These are phyloP conservation scores for Cytidiella melzeri DNA, from an alignment of 768 basidiomycete species.

Conservation along the genomic window DNA sequence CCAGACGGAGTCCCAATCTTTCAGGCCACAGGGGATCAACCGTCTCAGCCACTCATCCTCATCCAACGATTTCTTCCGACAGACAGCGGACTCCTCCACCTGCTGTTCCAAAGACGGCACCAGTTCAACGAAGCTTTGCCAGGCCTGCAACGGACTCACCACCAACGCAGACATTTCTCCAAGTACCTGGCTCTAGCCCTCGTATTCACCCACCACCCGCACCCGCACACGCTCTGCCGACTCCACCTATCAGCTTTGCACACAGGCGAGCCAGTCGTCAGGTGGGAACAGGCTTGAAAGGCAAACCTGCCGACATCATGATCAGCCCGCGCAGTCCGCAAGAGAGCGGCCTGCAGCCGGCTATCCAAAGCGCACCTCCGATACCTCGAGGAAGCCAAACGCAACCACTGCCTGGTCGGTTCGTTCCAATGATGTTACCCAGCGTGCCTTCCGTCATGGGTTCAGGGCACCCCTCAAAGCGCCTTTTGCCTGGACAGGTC, in stretches of 20 bases:
- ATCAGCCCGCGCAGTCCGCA: slow-evolving; percentile 59
- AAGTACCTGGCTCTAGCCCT: slow-evolving; percentile 23
- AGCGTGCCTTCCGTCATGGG: slow-evolving; percentile 50
- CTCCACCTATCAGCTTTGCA: slow-evolving; percentile 74
- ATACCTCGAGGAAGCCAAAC: slow-evolving; percentile 40
- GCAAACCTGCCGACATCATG: slow-evolving; percentile 74
- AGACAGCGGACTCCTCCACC: slow-evolving; percentile 22
- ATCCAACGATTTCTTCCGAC: slow-evolving; percentile 32
- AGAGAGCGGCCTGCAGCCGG: slow-evolving; percentile 52
- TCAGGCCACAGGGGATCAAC: slow-evolving; percentile 25
- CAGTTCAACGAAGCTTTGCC: slow-evolving; percentile 12
- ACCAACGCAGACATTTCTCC: slow-evolving; percentile 15
- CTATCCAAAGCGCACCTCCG: slow-evolving; percentile 74
- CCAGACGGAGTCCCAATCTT: slow-evolving; percentile 35
- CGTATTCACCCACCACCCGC: slow-evolving; percentile 14
- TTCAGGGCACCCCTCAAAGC: slow-evolving; percentile 37
- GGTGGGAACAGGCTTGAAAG: slow-evolving; percentile 47
- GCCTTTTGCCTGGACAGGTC: slow-evolving; percentile 52
- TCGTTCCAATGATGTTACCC: slow-evolving; percentile 56
- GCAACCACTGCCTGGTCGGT: slow-evolving; percentile 32
- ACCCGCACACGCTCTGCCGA: slow-evolving; percentile 44
- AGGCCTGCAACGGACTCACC: slow-evolving; percentile 17
- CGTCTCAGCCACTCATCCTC: slow-evolving; percentile 14
- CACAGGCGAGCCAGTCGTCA: slow-evolving; percentile 63
- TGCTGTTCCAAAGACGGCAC: slow-evolving; percentile 22